Conservation (phyloP, 2,329 filamentous ascomycete species). For the Trichothecium sympodiale region DNA sequence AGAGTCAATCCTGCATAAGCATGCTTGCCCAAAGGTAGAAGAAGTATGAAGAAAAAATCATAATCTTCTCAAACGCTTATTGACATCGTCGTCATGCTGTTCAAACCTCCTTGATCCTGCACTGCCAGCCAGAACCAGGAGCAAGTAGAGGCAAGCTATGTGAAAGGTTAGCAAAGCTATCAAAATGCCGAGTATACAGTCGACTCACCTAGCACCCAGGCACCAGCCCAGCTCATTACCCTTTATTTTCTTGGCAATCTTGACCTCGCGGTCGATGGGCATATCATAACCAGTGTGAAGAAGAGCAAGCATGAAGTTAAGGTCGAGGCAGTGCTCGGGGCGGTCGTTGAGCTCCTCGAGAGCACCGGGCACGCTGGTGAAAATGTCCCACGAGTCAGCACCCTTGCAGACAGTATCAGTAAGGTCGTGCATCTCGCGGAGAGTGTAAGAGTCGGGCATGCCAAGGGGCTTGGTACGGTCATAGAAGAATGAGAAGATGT, state of each 20-base stretch:
- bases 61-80: constrained; percentile 29
- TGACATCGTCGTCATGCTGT: too few relatives aligned
- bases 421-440: constrained; percentile 80
- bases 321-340: constrained; percentile 85
- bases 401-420: constrained; percentile 77
- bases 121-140: constrained; percentile 78
- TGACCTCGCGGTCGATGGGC: constrained; percentile 91
- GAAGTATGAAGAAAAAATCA: not conserved
- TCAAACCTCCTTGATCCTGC: constrained; percentile 64
- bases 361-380: constrained; percentile 64
- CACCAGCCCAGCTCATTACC: constrained; percentile 96
- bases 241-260: constrained; percentile 98
- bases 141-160: constrained; percentile 70
- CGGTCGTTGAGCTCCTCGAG: constrained; percentile 69
- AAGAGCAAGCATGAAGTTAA: constrained; percentile 92
- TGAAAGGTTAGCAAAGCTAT: constrained; percentile 24
- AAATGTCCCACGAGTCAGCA: constrained; percentile 67
- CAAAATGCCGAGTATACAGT: not conserved
- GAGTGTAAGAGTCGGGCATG: constrained; percentile 96
- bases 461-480: constrained; percentile 88
- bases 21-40: not conserved
- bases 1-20: not conserved
- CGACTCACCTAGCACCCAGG: constrained; percentile 76
- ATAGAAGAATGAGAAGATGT: constrained; percentile 96
- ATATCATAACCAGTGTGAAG: constrained; percentile 96